Base-by-base conservation (phyloP, 2,329 filamentous ascomycete species). In the Penicillium sp. region DNA sequence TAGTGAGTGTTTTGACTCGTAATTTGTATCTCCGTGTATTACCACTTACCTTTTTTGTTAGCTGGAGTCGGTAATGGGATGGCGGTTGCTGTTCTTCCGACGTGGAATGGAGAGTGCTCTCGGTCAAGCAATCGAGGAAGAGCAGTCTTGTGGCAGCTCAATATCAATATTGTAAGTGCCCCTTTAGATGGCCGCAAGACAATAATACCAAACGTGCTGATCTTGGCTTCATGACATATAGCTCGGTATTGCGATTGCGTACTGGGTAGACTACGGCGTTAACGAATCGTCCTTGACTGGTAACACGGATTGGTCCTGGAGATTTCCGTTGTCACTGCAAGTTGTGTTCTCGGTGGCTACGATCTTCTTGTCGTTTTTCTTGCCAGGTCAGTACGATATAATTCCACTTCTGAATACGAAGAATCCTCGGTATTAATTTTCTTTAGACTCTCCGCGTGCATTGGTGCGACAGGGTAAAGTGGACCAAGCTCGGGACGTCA, bases 21-120 rank as follows among this genome's bases (percentile, higher is more conserved):
- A 33, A 33, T 9, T 33, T 33, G 9, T 12, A 33, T 33, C n/a
- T n/a, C 5, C 12, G 30, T 33, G 12, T 9, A 33, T 3, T 12
- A 14, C 12, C 5, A 12, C 30, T 33, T 14, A 33, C 30, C 7
- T 12, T 33, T 33, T n/a, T 12, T 5, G 9, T 8, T 14, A 30
- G 82, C 80, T 12, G 80, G 81, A 18, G 64, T 82, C 3, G 81
- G 81, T 20, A 51, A 60, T 40, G 59, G 61, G 9, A 49, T 70
- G 40, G 20, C 61, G 69, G 5, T 62, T 65, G 1, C 60, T 62
- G 14, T 69, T 62, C 21, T 48, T 18, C 33, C 28, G 9, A 50
- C 47, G 12, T 33, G 47, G 61, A 66, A 70, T 33, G 64, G 66
- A 0, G 66, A 71, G 21, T 52, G 56, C 1, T 48, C 61, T 12